Base-by-base conservation (phyloP, 163 green algal genomes). In the Volvox carteri region DNA sequence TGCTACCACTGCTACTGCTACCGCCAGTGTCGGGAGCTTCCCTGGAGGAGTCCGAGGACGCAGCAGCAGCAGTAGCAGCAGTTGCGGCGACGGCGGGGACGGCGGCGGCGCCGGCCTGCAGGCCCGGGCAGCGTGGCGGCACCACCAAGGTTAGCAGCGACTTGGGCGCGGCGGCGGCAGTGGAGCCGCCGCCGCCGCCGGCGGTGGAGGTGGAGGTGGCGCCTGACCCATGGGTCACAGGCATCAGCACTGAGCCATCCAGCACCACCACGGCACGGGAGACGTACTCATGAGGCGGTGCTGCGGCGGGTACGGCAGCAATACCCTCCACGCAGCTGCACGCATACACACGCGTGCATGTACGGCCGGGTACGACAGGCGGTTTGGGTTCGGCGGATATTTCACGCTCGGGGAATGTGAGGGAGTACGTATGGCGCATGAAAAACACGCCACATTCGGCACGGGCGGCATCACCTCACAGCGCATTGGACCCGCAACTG, bases 211-310 rank as follows among this genome's bases (percentile, higher is more conserved):
- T 54, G 37, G 50, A 21, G 6, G 41, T 39, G n/a, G 56, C 78
- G 21, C 2, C 39, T 73, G 70, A 19, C 39, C 70, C 44, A 46
- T 28, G 25, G 73, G 73, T 30, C 25, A 44, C 44, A 23, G 35
- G 52, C 35, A 56, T n/a, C n/a, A n/a, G 33, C 76, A 70, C 52
- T 14, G 30, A 48, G 28, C 75, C 18, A 54, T 91, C 87, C 56
- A 91, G 35, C 1, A 91, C 65, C 33, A 50, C 78, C 21, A 89
- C 42, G 2, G 79, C 87, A 8, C 88, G 58, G 18, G 81, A 86
- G 8, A 91, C 67, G 81, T 12, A 70, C 58, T 60, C 28, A 0
- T 0, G 0, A 25, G 54, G 54, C 6, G 35, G 16, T 37, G 77
- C 25, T 37, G 54, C 6, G 35, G 16, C 23, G 77, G 16, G 23